Base-by-base conservation (phyloP, 2,329 filamentous ascomycete genomes). In the Talaromyces funiculosus region DNA sequence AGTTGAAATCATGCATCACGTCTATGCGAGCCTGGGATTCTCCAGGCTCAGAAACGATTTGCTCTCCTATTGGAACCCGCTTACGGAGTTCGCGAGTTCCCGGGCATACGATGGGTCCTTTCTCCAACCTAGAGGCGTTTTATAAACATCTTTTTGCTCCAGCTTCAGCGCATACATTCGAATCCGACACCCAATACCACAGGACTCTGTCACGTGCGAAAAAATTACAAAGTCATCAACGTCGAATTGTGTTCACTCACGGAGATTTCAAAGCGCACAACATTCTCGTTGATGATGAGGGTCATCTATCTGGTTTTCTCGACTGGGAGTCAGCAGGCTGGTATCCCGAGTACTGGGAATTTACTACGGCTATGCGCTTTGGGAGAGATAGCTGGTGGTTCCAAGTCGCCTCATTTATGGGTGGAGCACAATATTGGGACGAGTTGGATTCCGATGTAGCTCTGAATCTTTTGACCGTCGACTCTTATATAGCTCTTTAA, bases 11-110 rank as follows among this genome's bases (percentile, higher is more conserved):
- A 37, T 77, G 71, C 26, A 33, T 77, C 9, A 35, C 64, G 33
- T 62, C 68, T 1, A 78, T 77, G 70, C 71, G 75, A 40, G 51
- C 55, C 35, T 78, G 74, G 73, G 54, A 26, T 43, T 63, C 69
- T n/a, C 71, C 69, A 26, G n/a, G n/a, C n/a, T n/a, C n/a, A n/a
- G n/a, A 38, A 63, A 45, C 59, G 56, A 16, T 40, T 67, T 3
- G 54, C 53, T 1, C 73, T 2, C 64, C 65, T 5, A 63, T 72
- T 56, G 71, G 71, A 5, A 74, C 69, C 0, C 26, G 61, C 2
- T 53, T 76, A 31, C 65, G 65, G 43, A 75, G 69, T 43, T 53
- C 69, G 8, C 66, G 73, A 9, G 69, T 77, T 53, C 73, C 72
- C 35, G 40, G 45, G 53, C 72, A 76, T 59, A 49, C 65, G 0